phyloP scores from a whole-genome alignment of 2,329 filamentous ascomycete genomes.

The Aaosphaeria pasadenensis region DNA sequence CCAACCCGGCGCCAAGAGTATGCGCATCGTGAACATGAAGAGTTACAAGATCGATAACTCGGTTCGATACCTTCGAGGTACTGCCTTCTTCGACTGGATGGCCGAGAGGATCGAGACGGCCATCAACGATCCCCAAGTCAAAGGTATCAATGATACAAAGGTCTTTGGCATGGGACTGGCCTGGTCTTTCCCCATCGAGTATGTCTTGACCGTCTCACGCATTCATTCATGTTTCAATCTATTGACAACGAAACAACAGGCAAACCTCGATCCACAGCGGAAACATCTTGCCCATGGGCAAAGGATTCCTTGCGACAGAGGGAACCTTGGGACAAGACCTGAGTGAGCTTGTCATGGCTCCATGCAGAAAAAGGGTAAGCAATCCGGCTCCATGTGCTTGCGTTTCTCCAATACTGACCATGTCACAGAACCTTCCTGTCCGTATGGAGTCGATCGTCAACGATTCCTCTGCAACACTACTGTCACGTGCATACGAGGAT shows the following conservation, averaged over 20 bases:
- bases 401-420: background rate
- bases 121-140: constrained; percentile 41
- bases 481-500: constrained; percentile 61
- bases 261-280: constrained; percentile 60
- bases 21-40: constrained; percentile 55
- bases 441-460: constrained; percentile 62
- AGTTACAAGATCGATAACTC: constrained; percentile 56
- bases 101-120: constrained; percentile 57
- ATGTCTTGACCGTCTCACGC: constrained; percentile 15
- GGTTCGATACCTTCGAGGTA: constrained; percentile 54
- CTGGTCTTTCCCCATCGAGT: constrained; percentile 65
- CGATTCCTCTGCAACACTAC: constrained; percentile 59
- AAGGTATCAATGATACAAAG: constrained; percentile 34
- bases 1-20: constrained; percentile 40
- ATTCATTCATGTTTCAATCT: background rate
- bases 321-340: constrained; percentile 59
- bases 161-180: constrained; percentile 59
- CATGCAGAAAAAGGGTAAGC: constrained; percentile 51
- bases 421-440: constrained; percentile 52
- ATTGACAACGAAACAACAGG: background rate
- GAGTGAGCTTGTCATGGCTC: constrained; percentile 56
- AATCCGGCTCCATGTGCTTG: background rate
- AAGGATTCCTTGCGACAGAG: constrained; percentile 60
- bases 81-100: constrained; percentile 66
- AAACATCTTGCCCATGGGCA: constrained; percentile 61